These are phyloP conservation scores for Geoglossum cookeanum DNA, from an alignment of 2,329 filamentous ascomycete genomes.

Conservation along the genomic window DNA sequence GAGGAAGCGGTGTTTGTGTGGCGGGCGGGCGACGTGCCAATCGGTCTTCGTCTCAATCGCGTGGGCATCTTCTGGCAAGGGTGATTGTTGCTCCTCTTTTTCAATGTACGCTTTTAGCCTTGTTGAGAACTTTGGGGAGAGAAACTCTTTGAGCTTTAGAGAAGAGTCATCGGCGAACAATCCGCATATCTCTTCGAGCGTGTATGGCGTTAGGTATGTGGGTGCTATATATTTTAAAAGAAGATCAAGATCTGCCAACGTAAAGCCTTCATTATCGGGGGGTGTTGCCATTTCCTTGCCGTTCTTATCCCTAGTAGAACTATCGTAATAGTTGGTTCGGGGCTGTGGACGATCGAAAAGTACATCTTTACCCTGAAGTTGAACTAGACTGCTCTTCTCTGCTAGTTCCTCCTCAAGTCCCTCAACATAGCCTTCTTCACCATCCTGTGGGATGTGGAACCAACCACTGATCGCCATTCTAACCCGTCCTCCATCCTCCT, in stretches of 20 bases:
- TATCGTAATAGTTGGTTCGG: conserved; percentile 30
- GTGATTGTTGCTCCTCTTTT: conserved; percentile 35
- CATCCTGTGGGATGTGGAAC: conserved; percentile 94
- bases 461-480: conserved; percentile 97
- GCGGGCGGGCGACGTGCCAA: conserved; percentile 68
- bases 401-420: conserved; percentile 78
- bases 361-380: conserved; percentile 80
- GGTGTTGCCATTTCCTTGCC: conserved; percentile 12
- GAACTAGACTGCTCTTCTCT: conserved; percentile 76
- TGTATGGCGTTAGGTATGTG: conserved; percentile 80
- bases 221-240: conserved; percentile 79
- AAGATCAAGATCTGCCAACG: conserved; percentile 70
- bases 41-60: conserved; percentile 38
- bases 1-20: conserved; percentile 87
- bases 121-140: conserved; percentile 58
- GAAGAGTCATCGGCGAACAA: conserved; percentile 70
- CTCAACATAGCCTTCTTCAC: conserved; percentile 77
- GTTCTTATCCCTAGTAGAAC: conserved; percentile 4
- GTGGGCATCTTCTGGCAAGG: conserved; percentile 23
- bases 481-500: conserved; percentile 53
- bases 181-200: conserved; percentile 60
- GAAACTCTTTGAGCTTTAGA: conserved; percentile 60
- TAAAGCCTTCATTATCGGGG: conserved; percentile 37
- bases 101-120: conserved; percentile 54
- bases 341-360: conserved; percentile 67